These are phyloP conservation scores for Aspergillus sp. DNA, from an alignment of 2,329 filamentous ascomycete genomes.

Conservation along the genomic window DNA sequence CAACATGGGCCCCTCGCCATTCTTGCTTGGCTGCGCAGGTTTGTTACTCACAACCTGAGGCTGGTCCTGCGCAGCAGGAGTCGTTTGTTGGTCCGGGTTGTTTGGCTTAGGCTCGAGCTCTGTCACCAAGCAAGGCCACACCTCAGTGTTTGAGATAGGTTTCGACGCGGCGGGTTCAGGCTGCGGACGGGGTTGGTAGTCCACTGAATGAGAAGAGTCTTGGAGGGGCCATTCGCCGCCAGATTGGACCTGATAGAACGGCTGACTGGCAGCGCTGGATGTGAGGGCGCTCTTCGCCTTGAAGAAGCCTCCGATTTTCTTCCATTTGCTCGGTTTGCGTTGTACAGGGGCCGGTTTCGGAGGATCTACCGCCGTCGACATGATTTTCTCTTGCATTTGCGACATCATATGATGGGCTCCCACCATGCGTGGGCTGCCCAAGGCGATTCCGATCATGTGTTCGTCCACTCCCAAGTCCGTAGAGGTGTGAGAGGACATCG, in stretches of 20 bases:
- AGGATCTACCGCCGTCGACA: slow-evolving; percentile 12
- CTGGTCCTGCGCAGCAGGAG: neutral
- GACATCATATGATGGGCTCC: slow-evolving; percentile 16
- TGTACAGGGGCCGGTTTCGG: slow-evolving; percentile 18
- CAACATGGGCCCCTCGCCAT: slow-evolving; percentile 47
- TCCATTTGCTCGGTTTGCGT: slow-evolving; percentile 46
- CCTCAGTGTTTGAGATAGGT: slow-evolving; percentile 12
- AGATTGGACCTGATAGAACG: slow-evolving; percentile 29
- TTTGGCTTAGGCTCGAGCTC: slow-evolving; percentile 21
- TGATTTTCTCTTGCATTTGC: slow-evolving; percentile 13
- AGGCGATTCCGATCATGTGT: slow-evolving; percentile 67
- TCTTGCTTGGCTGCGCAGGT: slow-evolving; percentile 5
- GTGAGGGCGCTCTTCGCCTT: slow-evolving; percentile 34
- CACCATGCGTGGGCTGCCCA: slow-evolving; percentile 62
- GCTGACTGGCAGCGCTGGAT: slow-evolving; percentile 17
- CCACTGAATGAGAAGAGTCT: slow-evolving; percentile 20
- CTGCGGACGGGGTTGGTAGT: slow-evolving; percentile 10
- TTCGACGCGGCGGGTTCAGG: slow-evolving; percentile 5
- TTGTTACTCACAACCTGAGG: slow-evolving; percentile 1
- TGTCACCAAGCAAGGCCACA: slow-evolving; percentile 21
- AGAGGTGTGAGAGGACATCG: slow-evolving; percentile 13
- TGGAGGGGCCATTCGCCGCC: slow-evolving; percentile 21
- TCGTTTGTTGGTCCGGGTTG: slow-evolving; percentile 18
- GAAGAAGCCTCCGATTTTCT: slow-evolving; percentile 46
- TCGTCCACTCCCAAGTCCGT: slow-evolving; percentile 31